Conservation (phyloP, 169 alveolate species). For the Plasmodium fragile region DNA sequence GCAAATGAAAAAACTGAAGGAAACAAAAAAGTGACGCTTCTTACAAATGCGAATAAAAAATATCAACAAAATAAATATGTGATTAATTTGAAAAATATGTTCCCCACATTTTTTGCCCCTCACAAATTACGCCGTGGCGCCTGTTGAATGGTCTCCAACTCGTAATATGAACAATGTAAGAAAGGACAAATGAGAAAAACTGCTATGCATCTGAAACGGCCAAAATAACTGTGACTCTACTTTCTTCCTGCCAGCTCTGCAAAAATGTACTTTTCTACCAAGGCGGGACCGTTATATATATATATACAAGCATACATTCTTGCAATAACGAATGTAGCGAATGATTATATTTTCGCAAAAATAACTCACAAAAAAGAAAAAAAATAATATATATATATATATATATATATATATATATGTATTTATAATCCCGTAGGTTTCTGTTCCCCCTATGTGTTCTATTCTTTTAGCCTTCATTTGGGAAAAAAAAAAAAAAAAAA, state of each 20-base stretch:
- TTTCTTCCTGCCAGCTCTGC: not conserved
- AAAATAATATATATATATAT: not conserved
- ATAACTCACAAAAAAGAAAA: not conserved
- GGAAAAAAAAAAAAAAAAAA: not conserved
- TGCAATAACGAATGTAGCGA: not conserved
- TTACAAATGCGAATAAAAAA: not conserved
- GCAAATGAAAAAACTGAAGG: not conserved
- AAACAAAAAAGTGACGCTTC: not conserved
- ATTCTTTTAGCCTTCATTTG: not conserved
- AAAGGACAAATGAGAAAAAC: not conserved
- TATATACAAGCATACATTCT: not conserved
- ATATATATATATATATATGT: not conserved
- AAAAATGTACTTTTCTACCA: not conserved
- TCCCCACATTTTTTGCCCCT: not conserved
- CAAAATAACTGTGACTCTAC: not conserved
- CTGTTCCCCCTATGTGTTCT: not conserved
- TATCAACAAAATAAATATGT: not conserved
- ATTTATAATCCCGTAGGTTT: not conserved
- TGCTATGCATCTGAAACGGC: not conserved
- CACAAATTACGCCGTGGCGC: not conserved
- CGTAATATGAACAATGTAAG: not conserved
- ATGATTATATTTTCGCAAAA: not conserved
- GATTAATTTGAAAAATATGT: not conserved
- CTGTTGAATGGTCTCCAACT: not conserved
- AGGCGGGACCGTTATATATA: not conserved